Evolutionary conservation across 2,329 filamentous ascomycete species (phyloP), one percentile per base, ranked within the genome.

Genomic region (Aspergillus pseudoviridinutans): DNA sequence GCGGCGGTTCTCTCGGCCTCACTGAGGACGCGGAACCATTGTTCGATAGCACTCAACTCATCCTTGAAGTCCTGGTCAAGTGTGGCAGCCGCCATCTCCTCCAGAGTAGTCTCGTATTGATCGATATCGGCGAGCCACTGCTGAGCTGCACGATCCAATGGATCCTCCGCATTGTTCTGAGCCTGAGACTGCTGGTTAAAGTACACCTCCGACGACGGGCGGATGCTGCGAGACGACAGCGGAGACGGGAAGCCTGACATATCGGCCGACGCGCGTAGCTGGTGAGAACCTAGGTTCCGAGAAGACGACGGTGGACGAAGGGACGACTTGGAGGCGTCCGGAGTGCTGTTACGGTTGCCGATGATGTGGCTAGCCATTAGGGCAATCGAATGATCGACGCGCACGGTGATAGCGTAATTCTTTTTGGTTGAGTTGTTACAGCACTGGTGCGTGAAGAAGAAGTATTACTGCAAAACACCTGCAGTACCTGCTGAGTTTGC

Each of bases 51-150:
- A 73, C 92, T 97, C 60, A 99, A 84, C 77, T 99, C 94, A 76
- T 97, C 94, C 80, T 99, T 99, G 82, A 99, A 99, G 73, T 99
- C 94, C 79, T 99, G 94, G 73, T 99, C 94, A 55, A 97, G 81
- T n/a, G 94, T 97, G 28, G 94, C 94, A 32, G 93, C 92, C 47
- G 94, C 94, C 94, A 99, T 99, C 74, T 99, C 94, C 76, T 97
- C 94, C 69, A 99, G 78, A 1, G 94, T 99, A n/a, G 88, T 96
- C 81, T 99, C 94, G 70, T 97, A 97, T 75, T 97, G 93, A 73
- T 99, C 94, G 66, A 99, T 97, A 70, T 99, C 94, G 56, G 93
- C 92, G 68, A 99, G 93, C 94, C 94, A 99, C 77, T 99, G 92
- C 79, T 97, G 92, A 52, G 93, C 92, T 63, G 93, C 90, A 76